Percentiles rank a stretch among this genome's conserved stretches.
Evolutionary conservation across 108 stramenopile genomes (phyloP).

Genomic region (Skeletonema grethae): DNA sequence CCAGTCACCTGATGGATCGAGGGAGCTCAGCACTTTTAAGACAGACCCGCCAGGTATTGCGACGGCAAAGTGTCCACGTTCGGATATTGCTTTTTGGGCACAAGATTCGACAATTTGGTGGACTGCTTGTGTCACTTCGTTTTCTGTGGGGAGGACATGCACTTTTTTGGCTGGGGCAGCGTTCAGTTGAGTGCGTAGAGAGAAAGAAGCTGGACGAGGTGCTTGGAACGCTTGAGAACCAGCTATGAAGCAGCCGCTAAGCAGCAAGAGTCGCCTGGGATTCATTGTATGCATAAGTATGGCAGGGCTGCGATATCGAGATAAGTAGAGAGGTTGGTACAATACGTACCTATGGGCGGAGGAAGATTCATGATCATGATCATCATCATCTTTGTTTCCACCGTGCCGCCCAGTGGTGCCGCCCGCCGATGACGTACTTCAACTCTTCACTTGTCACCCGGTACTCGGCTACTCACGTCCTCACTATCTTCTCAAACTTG

Average conservation of each 20-base stretch:
- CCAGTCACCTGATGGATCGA: conserved; percentile 53
- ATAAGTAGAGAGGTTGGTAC: no score
- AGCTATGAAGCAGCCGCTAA: neutral
- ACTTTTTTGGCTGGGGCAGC: conserved; percentile 42
- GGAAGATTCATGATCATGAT: no score
- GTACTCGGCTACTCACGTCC: no score
- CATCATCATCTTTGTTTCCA: no score
- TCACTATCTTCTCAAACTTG: no score
- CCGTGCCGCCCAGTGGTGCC: no score
- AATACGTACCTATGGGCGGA: no score
- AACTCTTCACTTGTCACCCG: no score
- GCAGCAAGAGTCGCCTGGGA: neutral
- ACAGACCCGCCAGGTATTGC: conserved; percentile 87
- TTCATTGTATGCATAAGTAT: neutral
- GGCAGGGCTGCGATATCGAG: no score
- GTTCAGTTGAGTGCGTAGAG: neutral
- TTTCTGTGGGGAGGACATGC: conserved; percentile 49
- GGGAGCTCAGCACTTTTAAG: conserved; percentile 64
- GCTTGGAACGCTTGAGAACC: neutral
- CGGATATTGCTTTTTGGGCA: conserved; percentile 58
- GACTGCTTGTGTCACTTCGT: conserved; percentile 44
- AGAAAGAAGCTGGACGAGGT: neutral
- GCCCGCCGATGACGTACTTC: no score
- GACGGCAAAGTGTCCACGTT: conserved; percentile 65
- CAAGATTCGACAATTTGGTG: conserved; percentile 42